Conservation (phyloP, 768 basidiomycete genomes). For the Trametes meyenii region DNA sequence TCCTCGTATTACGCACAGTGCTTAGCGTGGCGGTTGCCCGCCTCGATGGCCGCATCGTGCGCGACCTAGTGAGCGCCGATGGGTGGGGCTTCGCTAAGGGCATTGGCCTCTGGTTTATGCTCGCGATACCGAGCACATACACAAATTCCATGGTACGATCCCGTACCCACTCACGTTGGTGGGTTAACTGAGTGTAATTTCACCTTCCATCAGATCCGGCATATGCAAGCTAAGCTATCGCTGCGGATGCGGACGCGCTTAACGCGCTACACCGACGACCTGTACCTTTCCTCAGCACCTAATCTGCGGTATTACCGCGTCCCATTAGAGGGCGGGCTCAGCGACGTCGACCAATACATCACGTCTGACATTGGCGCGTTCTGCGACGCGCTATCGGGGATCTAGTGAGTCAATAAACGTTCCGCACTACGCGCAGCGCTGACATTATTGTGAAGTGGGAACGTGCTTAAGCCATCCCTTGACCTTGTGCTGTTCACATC, state of each 20-base stretch:
- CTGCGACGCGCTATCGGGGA: constrained; percentile 79
- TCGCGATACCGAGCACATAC: constrained; percentile 92
- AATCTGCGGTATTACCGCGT: constrained; percentile 70
- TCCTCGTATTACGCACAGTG: constrained; percentile 84
- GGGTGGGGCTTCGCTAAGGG: constrained; percentile 82
- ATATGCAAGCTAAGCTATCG: constrained; percentile 85
- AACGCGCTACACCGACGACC: constrained; percentile 88
- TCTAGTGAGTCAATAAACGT: constrained; percentile 68
- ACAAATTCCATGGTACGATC: constrained; percentile 86
- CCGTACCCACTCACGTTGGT: neutral
- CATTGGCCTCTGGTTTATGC: constrained; percentile 83
- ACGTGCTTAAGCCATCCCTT: constrained; percentile 88
- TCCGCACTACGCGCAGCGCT: neutral
- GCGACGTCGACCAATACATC: constrained; percentile 89
- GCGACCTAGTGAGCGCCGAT: constrained; percentile 87
- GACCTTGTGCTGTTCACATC: constrained; percentile 92
- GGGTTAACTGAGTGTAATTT: neutral
- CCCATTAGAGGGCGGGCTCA: constrained; percentile 40
- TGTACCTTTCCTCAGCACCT: constrained; percentile 81
- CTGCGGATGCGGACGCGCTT: constrained; percentile 82
- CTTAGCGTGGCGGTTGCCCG: constrained; percentile 87
- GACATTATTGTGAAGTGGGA: constrained; percentile 58
- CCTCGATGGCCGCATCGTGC: constrained; percentile 87
- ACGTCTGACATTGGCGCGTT: constrained; percentile 92
- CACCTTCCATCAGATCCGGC: constrained; percentile 62